Evolutionary conservation across 805 yeast genomes (phyloP).

Genomic region (Jamesozyma lodderae): DNA sequence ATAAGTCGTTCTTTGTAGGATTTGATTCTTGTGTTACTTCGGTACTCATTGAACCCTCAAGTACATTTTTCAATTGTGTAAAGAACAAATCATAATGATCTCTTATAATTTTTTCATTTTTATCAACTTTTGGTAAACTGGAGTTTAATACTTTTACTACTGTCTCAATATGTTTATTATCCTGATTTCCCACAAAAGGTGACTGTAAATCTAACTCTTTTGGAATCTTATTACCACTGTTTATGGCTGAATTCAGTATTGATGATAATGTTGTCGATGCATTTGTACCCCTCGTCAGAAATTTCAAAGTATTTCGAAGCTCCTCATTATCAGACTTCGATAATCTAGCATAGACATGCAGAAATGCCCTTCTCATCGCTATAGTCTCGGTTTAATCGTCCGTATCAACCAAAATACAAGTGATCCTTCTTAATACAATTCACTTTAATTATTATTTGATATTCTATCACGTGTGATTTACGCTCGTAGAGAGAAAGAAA

Average conservation of each 20-base stretch:
- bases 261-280: constrained; percentile 7
- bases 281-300: constrained; percentile 15
- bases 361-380: constrained; percentile 15
- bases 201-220: background rate
- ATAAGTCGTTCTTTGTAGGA: background rate
- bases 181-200: background rate
- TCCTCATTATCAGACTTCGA: constrained; percentile 20
- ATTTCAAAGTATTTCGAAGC: constrained; percentile 19
- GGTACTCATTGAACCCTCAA: background rate
- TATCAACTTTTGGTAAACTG: constrained; percentile 20
- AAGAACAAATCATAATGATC: constrained; percentile 25
- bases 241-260: background rate
- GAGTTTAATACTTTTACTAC: constrained; percentile 23
- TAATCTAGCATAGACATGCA: constrained; percentile 13
- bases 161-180: constrained; percentile 19
- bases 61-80: constrained; percentile 11
- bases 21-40: background rate
- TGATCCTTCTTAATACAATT: background rate
- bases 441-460: no score
- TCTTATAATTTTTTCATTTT: constrained; percentile 16
- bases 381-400: background rate
- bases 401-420: background rate
- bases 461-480: no score
- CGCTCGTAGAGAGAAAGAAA: no score
- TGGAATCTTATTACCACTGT: background rate